Conservation (phyloP, 1,284 basidiomycete species). For the Gymnopus androsaceus region DNA sequence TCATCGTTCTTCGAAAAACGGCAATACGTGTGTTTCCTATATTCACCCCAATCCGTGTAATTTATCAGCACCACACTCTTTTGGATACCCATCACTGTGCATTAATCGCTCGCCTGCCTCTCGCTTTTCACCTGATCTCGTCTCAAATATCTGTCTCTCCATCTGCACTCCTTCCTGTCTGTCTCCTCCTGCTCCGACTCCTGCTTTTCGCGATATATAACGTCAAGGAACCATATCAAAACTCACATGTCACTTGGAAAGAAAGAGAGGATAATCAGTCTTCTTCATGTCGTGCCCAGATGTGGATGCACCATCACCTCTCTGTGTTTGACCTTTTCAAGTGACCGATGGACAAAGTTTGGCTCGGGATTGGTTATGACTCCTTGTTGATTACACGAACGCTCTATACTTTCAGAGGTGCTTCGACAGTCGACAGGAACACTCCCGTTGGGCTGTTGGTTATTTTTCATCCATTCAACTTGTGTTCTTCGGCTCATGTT, state of each 20-base stretch:
- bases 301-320: background rate
- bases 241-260: background rate
- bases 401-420: background rate
- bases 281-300: background rate
- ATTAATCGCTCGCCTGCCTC: slow-evolving; percentile 8
- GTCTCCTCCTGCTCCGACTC: slow-evolving; percentile 1
- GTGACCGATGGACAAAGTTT: slow-evolving; percentile 4
- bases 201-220: slow-evolving; percentile 6
- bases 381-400: background rate
- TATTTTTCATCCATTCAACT: slow-evolving; percentile 44
- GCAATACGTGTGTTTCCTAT: no score
- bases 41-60: slow-evolving; percentile 2
- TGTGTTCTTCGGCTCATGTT: slow-evolving; percentile 31
- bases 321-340: background rate
- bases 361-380: slow-evolving; percentile 8
- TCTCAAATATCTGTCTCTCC: background rate
- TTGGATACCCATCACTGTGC: slow-evolving; percentile 11
- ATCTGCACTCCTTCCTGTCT: background rate
- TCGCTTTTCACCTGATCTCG: slow-evolving; percentile 1
- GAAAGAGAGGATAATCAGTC: no score
- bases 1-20: background rate
- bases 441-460: slow-evolving; percentile 17
- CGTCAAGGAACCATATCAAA: slow-evolving; percentile 4
- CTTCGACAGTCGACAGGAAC: background rate
- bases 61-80: slow-evolving; percentile 12